These are phyloP conservation scores for Yamadazyma mexicana DNA, from an alignment of 1,139 yeast species.

Conservation along the genomic window DNA sequence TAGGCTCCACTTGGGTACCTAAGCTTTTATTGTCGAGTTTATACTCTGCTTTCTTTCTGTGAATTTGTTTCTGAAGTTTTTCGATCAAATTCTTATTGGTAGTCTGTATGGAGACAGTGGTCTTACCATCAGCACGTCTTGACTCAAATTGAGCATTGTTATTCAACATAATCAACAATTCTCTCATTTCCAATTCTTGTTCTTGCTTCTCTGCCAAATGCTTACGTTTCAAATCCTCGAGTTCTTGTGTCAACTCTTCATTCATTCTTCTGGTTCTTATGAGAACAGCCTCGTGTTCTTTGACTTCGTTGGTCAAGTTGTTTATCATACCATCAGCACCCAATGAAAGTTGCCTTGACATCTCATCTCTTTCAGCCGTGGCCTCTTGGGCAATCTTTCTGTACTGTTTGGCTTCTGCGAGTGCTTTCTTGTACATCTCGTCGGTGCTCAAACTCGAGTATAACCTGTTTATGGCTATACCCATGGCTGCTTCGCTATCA, in stretches of 20 bases:
- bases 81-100: constrained; percentile 46
- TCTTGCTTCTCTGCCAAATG: constrained; percentile 78
- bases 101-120: constrained; percentile 39
- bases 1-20: constrained; percentile 71
- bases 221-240: constrained; percentile 68
- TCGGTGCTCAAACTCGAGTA: constrained; percentile 84
- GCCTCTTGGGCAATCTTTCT: constrained; percentile 75
- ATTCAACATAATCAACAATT: constrained; percentile 69
- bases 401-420: constrained; percentile 67
- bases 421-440: constrained; percentile 81
- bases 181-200: constrained; percentile 87
- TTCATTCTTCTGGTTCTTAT: constrained; percentile 66
- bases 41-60: constrained; percentile 62
- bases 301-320: constrained; percentile 65
- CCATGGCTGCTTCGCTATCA: constrained; percentile 74
- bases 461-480: constrained; percentile 79
- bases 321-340: constrained; percentile 86
- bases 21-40: constrained; percentile 55
- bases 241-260: constrained; percentile 61
- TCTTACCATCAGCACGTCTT: constrained; percentile 33
- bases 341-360: constrained; percentile 68
- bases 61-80: constrained; percentile 59
- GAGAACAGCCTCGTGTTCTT: constrained; percentile 71
- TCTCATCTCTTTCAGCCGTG: constrained; percentile 79
- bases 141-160: constrained; percentile 34